A percentile compares a stretch with the other conserved stretches of the same genome.
Evolutionary conservation across 2,329 filamentous ascomycete genomes (phyloP).

Genomic region (Aspergillus jensenii): DNA sequence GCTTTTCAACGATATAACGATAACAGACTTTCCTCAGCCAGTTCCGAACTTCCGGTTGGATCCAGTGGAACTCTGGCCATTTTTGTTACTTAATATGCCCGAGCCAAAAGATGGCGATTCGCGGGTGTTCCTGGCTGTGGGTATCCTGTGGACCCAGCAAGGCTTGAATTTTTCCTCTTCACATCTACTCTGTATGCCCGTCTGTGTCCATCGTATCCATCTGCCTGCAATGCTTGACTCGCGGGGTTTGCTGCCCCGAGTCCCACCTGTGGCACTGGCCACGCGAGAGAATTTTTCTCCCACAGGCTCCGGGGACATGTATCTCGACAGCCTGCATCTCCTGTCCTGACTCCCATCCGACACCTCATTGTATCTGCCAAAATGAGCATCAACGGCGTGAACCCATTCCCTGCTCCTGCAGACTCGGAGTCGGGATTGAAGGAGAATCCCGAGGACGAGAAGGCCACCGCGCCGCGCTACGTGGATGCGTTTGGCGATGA

Average conservation of each 20-base stretch:
- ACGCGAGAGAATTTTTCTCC: not conserved
- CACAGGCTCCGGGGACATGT: not conserved
- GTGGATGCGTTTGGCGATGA: constrained; percentile 32
- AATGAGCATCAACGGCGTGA: not conserved
- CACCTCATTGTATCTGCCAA: not conserved
- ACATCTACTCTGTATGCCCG: too few relatives aligned
- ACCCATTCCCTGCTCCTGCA: not conserved
- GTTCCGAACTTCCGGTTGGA: too few relatives aligned
- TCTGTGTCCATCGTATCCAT: too few relatives aligned
- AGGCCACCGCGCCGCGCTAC: not conserved
- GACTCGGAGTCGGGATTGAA: not conserved
- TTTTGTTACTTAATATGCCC: too few relatives aligned
- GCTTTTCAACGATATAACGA: too few relatives aligned
- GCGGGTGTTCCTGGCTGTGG: too few relatives aligned
- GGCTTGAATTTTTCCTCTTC: too few relatives aligned
- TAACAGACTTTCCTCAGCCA: too few relatives aligned
- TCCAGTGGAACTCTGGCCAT: too few relatives aligned
- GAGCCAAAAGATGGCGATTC: too few relatives aligned
- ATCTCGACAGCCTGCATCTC: not conserved
- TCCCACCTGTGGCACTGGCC: not conserved
- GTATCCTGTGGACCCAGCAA: too few relatives aligned
- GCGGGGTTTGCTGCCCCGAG: not conserved
- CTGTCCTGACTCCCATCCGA: not conserved
- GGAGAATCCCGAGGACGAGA: not conserved
- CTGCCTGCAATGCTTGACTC: too few relatives aligned